Conservation (phyloP, 2,329 filamentous ascomycete species). For the Fusarium buharicum region DNA sequence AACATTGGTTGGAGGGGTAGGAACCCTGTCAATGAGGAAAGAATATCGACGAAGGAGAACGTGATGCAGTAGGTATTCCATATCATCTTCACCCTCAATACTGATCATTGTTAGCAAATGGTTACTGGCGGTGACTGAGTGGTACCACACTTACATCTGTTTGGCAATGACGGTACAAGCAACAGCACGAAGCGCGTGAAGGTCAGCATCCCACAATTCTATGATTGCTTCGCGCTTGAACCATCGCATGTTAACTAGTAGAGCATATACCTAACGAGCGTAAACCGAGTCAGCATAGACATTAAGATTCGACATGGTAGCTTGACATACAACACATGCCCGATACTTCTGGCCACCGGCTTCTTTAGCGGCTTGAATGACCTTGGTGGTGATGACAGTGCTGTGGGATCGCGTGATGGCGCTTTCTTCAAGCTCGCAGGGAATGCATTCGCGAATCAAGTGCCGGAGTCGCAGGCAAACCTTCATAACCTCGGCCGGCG, state of each 20-base stretch:
- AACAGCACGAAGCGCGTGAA: slow-evolving; percentile 80
- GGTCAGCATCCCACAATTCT: slow-evolving; percentile 92
- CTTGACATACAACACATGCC: slow-evolving; percentile 72
- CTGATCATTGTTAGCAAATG: slow-evolving; percentile 53
- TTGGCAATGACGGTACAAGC: slow-evolving; percentile 96
- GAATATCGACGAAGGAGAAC: slow-evolving; percentile 91
- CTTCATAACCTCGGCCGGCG: slow-evolving; percentile 85
- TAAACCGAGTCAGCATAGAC: not conserved
- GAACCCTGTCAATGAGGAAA: slow-evolving; percentile 75
- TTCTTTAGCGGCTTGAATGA: slow-evolving; percentile 81
- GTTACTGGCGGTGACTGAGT: not conserved
- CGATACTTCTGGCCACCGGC: slow-evolving; percentile 80
- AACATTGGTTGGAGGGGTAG: slow-evolving; percentile 83
- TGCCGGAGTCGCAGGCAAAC: slow-evolving; percentile 90
- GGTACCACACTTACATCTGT: slow-evolving; percentile 60
- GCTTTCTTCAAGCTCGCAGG: slow-evolving; percentile 85
- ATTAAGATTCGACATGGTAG: not conserved
- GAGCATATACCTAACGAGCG: slow-evolving; percentile 68
- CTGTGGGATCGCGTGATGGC: slow-evolving; percentile 84
- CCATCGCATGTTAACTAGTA: slow-evolving; percentile 77
- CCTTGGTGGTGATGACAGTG: slow-evolving; percentile 81
- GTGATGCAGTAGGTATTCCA: slow-evolving; percentile 79
- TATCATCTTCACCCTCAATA: slow-evolving; percentile 87
- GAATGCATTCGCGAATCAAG: slow-evolving; percentile 87
- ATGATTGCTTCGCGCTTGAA: slow-evolving; percentile 81